phyloP scores from a whole-genome alignment of 2,329 filamentous ascomycete species.

The Alternaria brassicae region DNA sequence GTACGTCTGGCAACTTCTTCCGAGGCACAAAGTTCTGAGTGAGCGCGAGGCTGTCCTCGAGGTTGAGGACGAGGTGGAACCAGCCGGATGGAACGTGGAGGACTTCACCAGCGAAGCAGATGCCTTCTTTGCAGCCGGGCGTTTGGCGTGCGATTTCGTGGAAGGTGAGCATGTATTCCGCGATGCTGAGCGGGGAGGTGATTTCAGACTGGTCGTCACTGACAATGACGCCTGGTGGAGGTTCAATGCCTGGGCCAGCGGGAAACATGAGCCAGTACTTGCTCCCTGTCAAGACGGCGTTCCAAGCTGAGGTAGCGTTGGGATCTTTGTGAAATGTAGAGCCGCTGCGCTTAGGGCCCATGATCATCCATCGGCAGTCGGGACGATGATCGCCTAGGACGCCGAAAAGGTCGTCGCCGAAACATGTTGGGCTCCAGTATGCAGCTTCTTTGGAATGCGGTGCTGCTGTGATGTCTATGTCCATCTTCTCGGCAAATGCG shows the following conservation, averaged over 20 bases:
- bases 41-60: slow-evolving; percentile 82
- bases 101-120: slow-evolving; percentile 84
- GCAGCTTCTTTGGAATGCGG: slow-evolving; percentile 60
- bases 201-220: slow-evolving; percentile 91
- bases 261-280: slow-evolving; percentile 99
- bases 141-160: slow-evolving; percentile 80
- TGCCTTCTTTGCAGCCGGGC: slow-evolving; percentile 81
- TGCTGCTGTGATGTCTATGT: slow-evolving; percentile 52
- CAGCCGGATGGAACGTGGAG: slow-evolving; percentile 92
- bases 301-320: slow-evolving; percentile 84
- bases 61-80: slow-evolving; percentile 96
- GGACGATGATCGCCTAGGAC: slow-evolving; percentile 79
- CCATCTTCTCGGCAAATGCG: slow-evolving; percentile 86
- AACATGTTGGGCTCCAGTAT: slow-evolving; percentile 84
- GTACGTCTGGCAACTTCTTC: slow-evolving; percentile 74
- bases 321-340: slow-evolving; percentile 93
- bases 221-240: slow-evolving; percentile 88
- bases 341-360: slow-evolving; percentile 85
- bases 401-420: slow-evolving; percentile 85
- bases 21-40: slow-evolving; percentile 94
- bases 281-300: slow-evolving; percentile 84
- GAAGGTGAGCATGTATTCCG: slow-evolving; percentile 94
- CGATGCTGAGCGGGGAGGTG: slow-evolving; percentile 90
- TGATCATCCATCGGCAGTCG: slow-evolving; percentile 90
- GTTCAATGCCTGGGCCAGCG: slow-evolving; percentile 65